phyloP scores from a whole-genome alignment of 2,329 filamentous ascomycete genomes.

The Sporothrix euskadiensis region DNA sequence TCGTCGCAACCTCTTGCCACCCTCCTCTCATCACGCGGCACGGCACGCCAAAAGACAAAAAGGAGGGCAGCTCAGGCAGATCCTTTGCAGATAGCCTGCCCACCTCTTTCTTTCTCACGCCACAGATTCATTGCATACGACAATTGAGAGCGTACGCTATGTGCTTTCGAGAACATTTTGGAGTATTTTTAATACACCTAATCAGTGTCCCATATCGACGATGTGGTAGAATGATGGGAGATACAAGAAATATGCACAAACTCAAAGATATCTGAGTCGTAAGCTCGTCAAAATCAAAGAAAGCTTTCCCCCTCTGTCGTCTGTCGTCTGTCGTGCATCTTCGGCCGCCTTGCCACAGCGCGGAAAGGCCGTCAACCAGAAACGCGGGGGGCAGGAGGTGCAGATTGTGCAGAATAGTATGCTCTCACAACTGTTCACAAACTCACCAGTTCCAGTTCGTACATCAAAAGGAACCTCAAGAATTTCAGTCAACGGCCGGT shows the following conservation, averaged over 20 bases:
- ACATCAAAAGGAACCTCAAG: background rate
- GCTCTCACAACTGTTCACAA: background rate
- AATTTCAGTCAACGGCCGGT: background rate
- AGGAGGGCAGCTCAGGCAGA: background rate
- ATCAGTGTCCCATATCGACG: background rate
- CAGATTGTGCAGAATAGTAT: background rate
- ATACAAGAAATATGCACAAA: background rate
- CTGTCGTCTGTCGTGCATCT: background rate
- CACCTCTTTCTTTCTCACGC: background rate
- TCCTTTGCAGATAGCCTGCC: background rate
- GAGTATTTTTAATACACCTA: background rate
- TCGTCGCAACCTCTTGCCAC: constrained; percentile 1
- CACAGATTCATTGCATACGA: background rate
- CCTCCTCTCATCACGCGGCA: background rate
- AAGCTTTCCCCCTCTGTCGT: background rate
- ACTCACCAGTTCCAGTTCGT: background rate
- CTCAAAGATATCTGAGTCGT: background rate
- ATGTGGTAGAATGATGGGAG: background rate
- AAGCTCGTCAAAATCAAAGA: background rate
- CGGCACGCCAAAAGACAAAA: background rate
- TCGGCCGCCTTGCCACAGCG: background rate
- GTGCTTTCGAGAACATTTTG: background rate
- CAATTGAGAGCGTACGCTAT: background rate
- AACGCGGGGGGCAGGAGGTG: constrained; percentile 1
- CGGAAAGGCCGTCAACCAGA: background rate